Conservation (phyloP, 169 alveolate genomes). For the Babesia bigemina region DNA sequence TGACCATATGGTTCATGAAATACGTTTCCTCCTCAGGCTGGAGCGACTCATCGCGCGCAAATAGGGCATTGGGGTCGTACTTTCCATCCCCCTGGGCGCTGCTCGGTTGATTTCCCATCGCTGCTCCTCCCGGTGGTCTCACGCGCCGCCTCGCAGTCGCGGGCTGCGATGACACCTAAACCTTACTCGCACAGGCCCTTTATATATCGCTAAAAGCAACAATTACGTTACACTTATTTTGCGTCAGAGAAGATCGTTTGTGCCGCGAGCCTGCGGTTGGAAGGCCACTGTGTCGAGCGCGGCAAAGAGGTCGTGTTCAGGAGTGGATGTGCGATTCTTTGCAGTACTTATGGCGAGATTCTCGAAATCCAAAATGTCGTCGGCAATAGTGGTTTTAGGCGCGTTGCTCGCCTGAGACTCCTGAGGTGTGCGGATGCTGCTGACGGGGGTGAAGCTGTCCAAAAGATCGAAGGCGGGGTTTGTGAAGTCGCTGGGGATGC, state of each 20-base stretch:
- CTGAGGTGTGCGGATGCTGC: conserved; percentile 27
- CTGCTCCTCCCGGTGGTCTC: not conserved
- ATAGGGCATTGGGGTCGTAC: not conserved
- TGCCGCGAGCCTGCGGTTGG: conserved; percentile 30
- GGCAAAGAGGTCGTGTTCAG: conserved; percentile 30
- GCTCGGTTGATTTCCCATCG: conserved; percentile 37
- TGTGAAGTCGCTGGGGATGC: conserved; percentile 30
- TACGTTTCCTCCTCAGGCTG: conserved; percentile 29
- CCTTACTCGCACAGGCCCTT: conserved; percentile 15
- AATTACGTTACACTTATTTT: not conserved
- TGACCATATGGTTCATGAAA: conserved; percentile 39
- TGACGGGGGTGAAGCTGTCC: conserved; percentile 51
- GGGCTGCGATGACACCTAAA: not conserved
- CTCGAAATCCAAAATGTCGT: conserved; percentile 32
- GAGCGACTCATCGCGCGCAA: conserved; percentile 18
- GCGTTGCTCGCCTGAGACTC: not conserved
- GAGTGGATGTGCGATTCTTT: not conserved
- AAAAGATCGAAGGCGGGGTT: conserved; percentile 36
- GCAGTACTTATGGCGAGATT: conserved; percentile 4
- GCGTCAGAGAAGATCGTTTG: conserved; percentile 6
- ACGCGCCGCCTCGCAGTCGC: not conserved
- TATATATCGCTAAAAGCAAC: not conserved
- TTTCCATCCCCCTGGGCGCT: conserved; percentile 23
- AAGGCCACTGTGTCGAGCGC: conserved; percentile 27
- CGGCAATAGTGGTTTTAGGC: not conserved